Evolutionary conservation across 148 eudicot genomes (phyloP).

Genomic region (Euryodendron excelsum): DNA sequence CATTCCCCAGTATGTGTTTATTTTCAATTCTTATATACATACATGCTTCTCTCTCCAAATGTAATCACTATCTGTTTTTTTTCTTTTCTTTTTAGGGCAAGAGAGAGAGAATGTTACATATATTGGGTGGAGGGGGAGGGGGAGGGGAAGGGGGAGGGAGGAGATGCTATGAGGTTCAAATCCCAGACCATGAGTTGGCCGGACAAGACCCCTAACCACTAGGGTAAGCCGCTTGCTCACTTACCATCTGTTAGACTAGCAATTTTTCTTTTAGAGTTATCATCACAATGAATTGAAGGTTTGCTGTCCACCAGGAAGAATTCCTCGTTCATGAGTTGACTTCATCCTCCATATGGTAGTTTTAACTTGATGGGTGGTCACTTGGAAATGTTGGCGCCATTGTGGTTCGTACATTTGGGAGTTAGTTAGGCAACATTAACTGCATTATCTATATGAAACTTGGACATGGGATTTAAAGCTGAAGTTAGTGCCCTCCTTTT

Average conservation of each 20-base stretch:
- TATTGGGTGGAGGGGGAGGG: too few species aligned
- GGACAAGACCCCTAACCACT: too few species aligned
- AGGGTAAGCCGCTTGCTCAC: too few species aligned
- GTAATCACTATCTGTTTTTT: too few species aligned
- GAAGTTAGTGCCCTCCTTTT: not conserved
- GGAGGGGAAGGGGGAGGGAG: too few species aligned
- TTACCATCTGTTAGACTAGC: not conserved
- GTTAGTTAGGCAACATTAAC: not conserved
- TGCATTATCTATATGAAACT: not conserved
- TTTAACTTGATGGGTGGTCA: not conserved
- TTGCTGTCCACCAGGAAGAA: not conserved
- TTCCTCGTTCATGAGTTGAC: not conserved
- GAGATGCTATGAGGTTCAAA: too few species aligned
- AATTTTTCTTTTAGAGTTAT: not conserved
- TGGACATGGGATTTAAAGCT: not conserved
- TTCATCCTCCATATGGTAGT: not conserved
- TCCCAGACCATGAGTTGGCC: too few species aligned
- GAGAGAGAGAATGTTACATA: too few species aligned
- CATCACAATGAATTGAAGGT: not conserved
- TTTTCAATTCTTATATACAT: not conserved
- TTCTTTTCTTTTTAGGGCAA: too few species aligned
- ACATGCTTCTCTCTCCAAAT: too few species aligned
- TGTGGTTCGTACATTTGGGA: not conserved
- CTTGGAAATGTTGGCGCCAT: not conserved
- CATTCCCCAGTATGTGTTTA: not conserved